phyloP scores from a whole-genome alignment of 345 rosid species.

The Murraya koenigii region DNA sequence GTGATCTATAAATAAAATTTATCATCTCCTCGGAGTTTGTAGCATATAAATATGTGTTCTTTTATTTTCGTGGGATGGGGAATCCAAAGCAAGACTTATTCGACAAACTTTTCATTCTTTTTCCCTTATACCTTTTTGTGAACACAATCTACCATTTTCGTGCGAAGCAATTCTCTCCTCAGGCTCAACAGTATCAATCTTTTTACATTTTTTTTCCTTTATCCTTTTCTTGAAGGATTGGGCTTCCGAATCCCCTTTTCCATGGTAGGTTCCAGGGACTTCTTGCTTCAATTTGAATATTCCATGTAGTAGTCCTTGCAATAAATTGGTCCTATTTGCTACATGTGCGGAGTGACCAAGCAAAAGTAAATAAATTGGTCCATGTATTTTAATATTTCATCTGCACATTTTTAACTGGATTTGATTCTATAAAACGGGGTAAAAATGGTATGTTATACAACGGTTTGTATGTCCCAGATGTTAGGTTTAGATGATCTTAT shows the following conservation, averaged over 20 bases:
- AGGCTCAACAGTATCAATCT: background rate
- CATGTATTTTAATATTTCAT: background rate
- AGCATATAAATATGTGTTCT: background rate
- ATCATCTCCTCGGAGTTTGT: background rate
- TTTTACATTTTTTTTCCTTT: slow-evolving; percentile 4
- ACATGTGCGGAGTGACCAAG: no score
- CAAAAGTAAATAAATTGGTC: background rate
- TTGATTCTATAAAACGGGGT: no score
- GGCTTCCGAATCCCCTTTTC: slow-evolving; percentile 23
- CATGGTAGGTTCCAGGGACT: slow-evolving; percentile 2
- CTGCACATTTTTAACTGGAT: no score
- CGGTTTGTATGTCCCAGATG: no score
- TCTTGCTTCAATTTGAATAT: background rate
- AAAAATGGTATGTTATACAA: no score
- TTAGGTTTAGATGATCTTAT: no score
- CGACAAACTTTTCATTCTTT: slow-evolving; percentile 4
- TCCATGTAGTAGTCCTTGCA: background rate
- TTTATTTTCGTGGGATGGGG: slow-evolving; percentile 1
- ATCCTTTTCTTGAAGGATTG: slow-evolving; percentile 29
- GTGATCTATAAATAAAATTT: background rate
- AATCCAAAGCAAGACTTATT: slow-evolving; percentile 19
- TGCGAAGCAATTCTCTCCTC: slow-evolving; percentile 7
- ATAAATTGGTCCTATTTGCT: background rate
- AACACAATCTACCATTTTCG: slow-evolving; percentile 26
- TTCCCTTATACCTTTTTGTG: slow-evolving; percentile 37